These are phyloP conservation scores for Ilyonectria mors-panacis DNA, from an alignment of 2,329 filamentous ascomycete genomes.

Conservation along the genomic window DNA sequence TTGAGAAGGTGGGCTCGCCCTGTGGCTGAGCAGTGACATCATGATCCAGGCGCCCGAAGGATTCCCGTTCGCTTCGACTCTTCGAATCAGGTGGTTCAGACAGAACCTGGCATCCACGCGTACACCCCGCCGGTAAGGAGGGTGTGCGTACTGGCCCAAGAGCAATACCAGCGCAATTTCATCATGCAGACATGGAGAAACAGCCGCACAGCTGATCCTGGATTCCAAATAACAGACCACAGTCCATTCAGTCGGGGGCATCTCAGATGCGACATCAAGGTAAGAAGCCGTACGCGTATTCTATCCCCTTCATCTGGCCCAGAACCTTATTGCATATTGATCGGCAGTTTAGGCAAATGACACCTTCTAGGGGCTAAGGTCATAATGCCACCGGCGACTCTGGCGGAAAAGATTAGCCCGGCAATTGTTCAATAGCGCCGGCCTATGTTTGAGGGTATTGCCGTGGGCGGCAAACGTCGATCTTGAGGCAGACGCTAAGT, in stretches of 20 bases:
- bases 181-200: conserved; percentile 7
- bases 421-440: conserved; percentile 43
- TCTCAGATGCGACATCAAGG: not conserved
- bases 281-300: conserved; percentile 6
- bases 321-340: not conserved
- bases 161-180: conserved; percentile 14
- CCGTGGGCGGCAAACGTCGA: conserved; percentile 49
- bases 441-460: conserved; percentile 41
- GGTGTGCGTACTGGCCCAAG: conserved; percentile 17
- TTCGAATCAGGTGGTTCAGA: conserved; percentile 28
- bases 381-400: conserved; percentile 4
- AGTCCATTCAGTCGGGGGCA: not conserved
- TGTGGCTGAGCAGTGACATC: conserved; percentile 44
- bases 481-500: conserved; percentile 43
- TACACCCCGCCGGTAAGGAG: conserved; percentile 22
- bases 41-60: conserved; percentile 35
- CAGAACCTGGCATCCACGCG: conserved; percentile 17
- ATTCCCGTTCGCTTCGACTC: conserved; percentile 33
- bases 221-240: not conserved
- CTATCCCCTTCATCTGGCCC: not conserved
- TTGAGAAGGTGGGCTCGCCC: conserved; percentile 35
- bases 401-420: conserved; percentile 26
- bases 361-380: conserved; percentile 13
- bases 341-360: conserved; percentile 1
- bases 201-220: not conserved